Evolutionary conservation across 345 rosid species (phyloP), one percentile per base, ranked within the genome.

Genomic region (Brassica cretica): DNA sequence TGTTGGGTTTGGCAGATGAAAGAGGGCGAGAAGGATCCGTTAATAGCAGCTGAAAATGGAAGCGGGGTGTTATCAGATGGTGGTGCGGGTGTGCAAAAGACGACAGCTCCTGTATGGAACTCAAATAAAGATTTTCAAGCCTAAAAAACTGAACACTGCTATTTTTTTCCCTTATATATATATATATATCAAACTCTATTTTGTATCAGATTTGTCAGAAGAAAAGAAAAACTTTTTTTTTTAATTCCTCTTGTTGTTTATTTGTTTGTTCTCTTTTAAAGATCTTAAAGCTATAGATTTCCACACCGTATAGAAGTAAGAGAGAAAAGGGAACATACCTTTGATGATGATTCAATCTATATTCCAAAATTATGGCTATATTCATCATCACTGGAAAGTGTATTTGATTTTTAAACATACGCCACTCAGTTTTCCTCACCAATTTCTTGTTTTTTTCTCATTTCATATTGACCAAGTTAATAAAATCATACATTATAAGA

Each of bases 51-150:
- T 74, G 99, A 91, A 71, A 88, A 88, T 66, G 97, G 92, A 76
- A 78, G 86, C 12, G 93, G 92, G 71, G 79, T 84, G 19, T 83
- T 88, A 64, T 83, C 82, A 35, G 98, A 91, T 12, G 86, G 87
- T 12, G 56, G 53, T 46, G 66, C 16, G 19, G 59, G 69, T 53
- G 79, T 58, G 53, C 74, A 53, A 63, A 79, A 73, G 73, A 79
- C 81, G 5, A 87, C 83, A 65, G 84, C 88, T 77, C 93, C 98
- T 14, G 88, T 80, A 41, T 93, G 99, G 99, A 85, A 82, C 64
- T 91, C 95, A 24, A 89, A 91, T 87, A 93, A 93, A 87, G 99
- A 96, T 78, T 83, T 93, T 71, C 94, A 88, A 76, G 99, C 98
- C 53, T 96, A 80, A 87, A 49, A 5, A 53, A 63, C 74, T 49